Base-by-base conservation (phyloP, 2,329 filamentous ascomycete species). In the Basipetospora chlamydospora region DNA sequence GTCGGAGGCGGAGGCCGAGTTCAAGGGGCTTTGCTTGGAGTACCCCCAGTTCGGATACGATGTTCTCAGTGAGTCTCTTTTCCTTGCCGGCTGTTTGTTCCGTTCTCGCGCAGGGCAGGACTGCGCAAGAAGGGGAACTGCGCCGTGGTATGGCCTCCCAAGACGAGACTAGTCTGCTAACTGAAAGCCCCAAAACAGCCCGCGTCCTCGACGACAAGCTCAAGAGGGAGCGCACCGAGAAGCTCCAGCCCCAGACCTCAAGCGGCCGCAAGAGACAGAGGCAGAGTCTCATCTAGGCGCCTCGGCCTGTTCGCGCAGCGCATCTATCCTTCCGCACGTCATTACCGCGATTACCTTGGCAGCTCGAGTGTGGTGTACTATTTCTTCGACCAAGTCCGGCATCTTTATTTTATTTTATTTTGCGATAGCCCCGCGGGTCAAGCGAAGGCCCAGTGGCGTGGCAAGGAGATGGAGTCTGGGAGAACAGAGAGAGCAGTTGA, bases 31-130 rank as follows among this genome's bases (percentile, higher is more conserved):
- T 58, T 94, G 87, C 60, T 61, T 94, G 54, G 82, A 94, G 59
- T 86, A 78, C 53, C 87, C 87, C 13, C 80, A 92, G 53, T 95
- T 95, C 53, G 81, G 81, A 51, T 95, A 87, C 62, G 87, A 95
- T 56, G 82, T 96, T 39, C 72, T 95, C 41, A 86, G 75, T 84
- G 64, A 46, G 68, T 62, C 38, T 17, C 6, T 34, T 20, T 36
- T 30, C 8, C 20, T 21, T 22, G 15, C 3, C 15, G 9, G 9
- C 11, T 2, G 22, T 31, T 26, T 18, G 13, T 28, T 17, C 9
- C 28, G 20, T 33, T n/a, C 18, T 12, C 21, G 28, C 9, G n/a
- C n/a, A n/a, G n/a, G n/a, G n/a, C n/a, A n/a, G n/a, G n/a, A n/a
- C n/a, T n/a, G n/a, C n/a, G n/a, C n/a, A n/a, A n/a, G n/a, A n/a